Base-by-base conservation (phyloP, 2,329 filamentous ascomycete species). In the Ophiostoma piceae region DNA sequence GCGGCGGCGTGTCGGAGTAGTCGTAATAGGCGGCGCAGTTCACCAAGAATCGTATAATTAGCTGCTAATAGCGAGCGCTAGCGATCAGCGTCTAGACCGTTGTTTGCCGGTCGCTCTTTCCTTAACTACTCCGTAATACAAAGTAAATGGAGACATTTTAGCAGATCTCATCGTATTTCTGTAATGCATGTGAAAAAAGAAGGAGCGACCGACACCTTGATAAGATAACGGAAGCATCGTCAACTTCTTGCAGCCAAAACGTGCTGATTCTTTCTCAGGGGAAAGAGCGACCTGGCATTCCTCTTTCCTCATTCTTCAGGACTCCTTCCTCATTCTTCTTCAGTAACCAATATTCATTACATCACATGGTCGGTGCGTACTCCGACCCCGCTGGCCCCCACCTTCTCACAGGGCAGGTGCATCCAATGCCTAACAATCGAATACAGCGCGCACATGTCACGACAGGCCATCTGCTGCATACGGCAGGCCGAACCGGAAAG, bases 341-440 rank as follows among this genome's bases (percentile, higher is more conserved):
- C 43, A n/a, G 16, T 47, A 16, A 7, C 19, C 43, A 47, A 47
- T n/a, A 8, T 11, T 39, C 67, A 43, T 67, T 67, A 65, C 69
- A 70, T 67, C 66, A 70, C 66, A 37, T 66, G 51, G 65, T 7
- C 68, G 26, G 60, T 67, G 68, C 66, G 35, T 67, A 16, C 54
- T 57, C 69, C 54, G 57, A 70, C 54, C 66, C 57, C 66, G 69
- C 69, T 47, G 41, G 29, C 19, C 65, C 65, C 54, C 68, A 51
- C 62, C 19, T 39, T 35, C 8, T 57, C 51, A 57, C 51, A 57
- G 22, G 51, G 51, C 51, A 57, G 51, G 22, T 14, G 11, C 51
- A 26, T 57, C 51, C 51, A 26, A 7, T 22, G 47, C 47, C 22
- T 19, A 19, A 47, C 22, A 11, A 26, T 1, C 3, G 6, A 57